Evolutionary conservation across 164 flowering plant species (phyloP), one percentile per base, ranked within the genome.

Genomic region (Chimonanthus salicifolius): DNA sequence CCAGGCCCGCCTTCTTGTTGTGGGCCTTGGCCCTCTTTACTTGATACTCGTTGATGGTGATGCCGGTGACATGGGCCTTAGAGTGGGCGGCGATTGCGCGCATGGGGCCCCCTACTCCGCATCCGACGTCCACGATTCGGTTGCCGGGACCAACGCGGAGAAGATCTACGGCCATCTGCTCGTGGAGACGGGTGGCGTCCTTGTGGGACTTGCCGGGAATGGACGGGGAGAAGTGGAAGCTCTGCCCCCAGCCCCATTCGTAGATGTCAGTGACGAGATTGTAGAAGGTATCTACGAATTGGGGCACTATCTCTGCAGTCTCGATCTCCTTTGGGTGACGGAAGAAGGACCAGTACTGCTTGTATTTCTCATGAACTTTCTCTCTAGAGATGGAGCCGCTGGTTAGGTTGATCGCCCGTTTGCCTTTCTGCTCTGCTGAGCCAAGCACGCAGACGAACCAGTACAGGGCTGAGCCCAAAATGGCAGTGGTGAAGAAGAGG

Each of bases 231-330:
- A 94, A 94, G 72, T 94, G 97, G 85, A 94, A 92, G 74, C 88
- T 84, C 75, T 92, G 97, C 2, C 97, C 97, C 98, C 97, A 94
- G 0, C 98, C 97, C 98, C 98, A 94, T 78, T 92, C 97, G 84
- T 92, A 94, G 72, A 94, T 94, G 70, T 94, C 98, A 46, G 98
- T 92, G 62, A 94, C 98, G 49, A 94, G 84, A 72, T 92, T 92
- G 86, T 92, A 94, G 80, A 92, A 92, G 7, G 98, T 90, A 78
- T 94, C 97, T 64, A 94, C 98, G 70, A 91, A 92, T 60, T 82
- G 90, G 0, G 98, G 98, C 0, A 94, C 97, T 4, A 86, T 84
- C 4, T 94, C 98, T n/a, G 86, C 77, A 18, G 78, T 80, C 50
- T 92, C 95, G 87, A 89, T 92, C 84, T 94, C 94, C 49, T 92